Percentiles rank a stretch among this genome's conserved stretches.
phyloP scores from a whole-genome alignment of 179 eudicot genomes.

The Silene coronaria region DNA sequence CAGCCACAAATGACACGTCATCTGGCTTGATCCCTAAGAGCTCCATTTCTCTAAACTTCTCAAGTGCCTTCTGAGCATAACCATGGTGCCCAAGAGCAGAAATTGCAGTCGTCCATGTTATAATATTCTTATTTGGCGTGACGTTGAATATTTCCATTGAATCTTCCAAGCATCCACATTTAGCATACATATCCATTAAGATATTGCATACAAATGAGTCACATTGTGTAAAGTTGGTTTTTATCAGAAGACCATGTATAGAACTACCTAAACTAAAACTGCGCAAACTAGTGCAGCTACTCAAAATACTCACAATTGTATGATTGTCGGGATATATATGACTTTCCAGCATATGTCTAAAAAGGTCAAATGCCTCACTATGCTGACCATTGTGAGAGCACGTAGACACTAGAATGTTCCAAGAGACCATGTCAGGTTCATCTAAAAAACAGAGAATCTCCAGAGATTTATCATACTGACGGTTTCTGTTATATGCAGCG shows the following conservation, averaged over 20 bases:
- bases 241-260: slow-evolving; percentile 56
- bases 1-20: slow-evolving; percentile 47
- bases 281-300: slow-evolving; percentile 48
- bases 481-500: slow-evolving; percentile 52
- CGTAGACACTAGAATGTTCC: slow-evolving; percentile 63
- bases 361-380: slow-evolving; percentile 56
- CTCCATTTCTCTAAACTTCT: slow-evolving; percentile 58
- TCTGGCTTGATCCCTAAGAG: slow-evolving; percentile 45
- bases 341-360: slow-evolving; percentile 49
- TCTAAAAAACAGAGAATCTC: slow-evolving; percentile 45
- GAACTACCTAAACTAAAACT: slow-evolving; percentile 61
- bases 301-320: slow-evolving; percentile 50
- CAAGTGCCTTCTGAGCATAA: slow-evolving; percentile 42
- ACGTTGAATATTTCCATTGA: slow-evolving; percentile 43
- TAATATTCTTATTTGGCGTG: slow-evolving; percentile 39
- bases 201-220: slow-evolving; percentile 61
- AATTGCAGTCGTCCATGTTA: slow-evolving; percentile 62
- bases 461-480: slow-evolving; percentile 56
- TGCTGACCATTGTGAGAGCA: slow-evolving; percentile 65
- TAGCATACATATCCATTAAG: slow-evolving; percentile 66
- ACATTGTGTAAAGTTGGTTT: slow-evolving; percentile 32
- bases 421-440: slow-evolving; percentile 59
- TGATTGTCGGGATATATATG: slow-evolving; percentile 47
- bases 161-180: slow-evolving; percentile 61
- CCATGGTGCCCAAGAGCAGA: slow-evolving; percentile 73